These are phyloP conservation scores for Camellia sinensis DNA, from an alignment of 148 eudicot genomes.

Conservation along the genomic window DNA sequence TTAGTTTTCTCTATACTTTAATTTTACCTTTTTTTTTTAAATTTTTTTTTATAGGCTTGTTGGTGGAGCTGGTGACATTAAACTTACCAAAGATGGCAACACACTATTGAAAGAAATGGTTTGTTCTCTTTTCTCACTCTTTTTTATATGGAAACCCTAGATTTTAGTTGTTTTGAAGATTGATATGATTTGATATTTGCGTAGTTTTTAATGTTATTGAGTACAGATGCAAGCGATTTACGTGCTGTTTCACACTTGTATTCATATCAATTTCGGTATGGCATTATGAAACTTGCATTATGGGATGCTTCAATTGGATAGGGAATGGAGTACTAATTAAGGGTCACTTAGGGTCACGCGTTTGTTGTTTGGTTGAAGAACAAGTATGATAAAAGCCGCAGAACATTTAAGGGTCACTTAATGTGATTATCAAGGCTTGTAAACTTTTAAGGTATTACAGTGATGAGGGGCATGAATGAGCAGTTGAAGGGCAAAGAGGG, in stretches of 20 bases:
- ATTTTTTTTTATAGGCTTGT: constrained; percentile 57
- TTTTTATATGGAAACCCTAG: background rate
- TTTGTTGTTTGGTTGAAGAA: background rate
- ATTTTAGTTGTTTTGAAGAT: background rate
- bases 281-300: background rate
- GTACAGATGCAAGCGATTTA: background rate
- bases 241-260: background rate
- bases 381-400: background rate
- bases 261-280: background rate
- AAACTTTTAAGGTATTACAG: background rate
- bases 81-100: constrained; percentile 94
- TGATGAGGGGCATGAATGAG: background rate
- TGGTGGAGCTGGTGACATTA: constrained; percentile 93
- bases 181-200: background rate
- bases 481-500: background rate
- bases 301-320: background rate
- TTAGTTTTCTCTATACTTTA: background rate
- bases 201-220: constrained; percentile 1
- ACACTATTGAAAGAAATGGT: constrained; percentile 93
- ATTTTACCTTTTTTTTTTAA: background rate
- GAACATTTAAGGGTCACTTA: no score
- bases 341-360: background rate
- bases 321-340: background rate
- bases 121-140: constrained; percentile 13
- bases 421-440: no score